Percentiles rank a stretch among this genome's conserved stretches.
Conservation (phyloP, 176 grass and related monocot genomes). For the Areca catechu region DNA sequence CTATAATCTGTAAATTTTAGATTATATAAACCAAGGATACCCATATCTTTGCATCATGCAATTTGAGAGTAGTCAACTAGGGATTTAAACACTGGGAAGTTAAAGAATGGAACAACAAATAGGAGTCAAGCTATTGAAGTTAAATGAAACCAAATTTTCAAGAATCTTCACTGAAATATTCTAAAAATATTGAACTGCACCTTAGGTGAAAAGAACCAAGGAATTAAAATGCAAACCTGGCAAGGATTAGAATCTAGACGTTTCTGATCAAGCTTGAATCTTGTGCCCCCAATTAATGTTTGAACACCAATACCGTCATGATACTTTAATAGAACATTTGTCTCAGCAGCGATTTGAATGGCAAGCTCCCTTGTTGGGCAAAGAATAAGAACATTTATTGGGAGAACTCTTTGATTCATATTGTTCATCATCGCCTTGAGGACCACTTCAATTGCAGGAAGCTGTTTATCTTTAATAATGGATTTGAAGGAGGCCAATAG, state of each 20-base stretch:
- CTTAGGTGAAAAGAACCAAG: background rate
- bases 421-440: slow-evolving; percentile 46
- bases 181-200: no score
- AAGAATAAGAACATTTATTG: slow-evolving; percentile 67
- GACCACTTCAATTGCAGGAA: slow-evolving; percentile 99
- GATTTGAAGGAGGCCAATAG: slow-evolving; percentile 5
- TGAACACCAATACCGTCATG: slow-evolving; percentile 86
- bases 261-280: slow-evolving; percentile 89
- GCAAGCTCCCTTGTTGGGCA: slow-evolving; percentile 90
- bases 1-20: slow-evolving; percentile 53
- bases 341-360: slow-evolving; percentile 83
- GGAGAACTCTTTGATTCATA: slow-evolving; percentile 60
- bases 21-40: no score
- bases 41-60: no score
- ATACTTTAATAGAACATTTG: slow-evolving; percentile 70
- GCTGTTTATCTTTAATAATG: slow-evolving; percentile 66
- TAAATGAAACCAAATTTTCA: no score
- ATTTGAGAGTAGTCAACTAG: no score
- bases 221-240: slow-evolving; percentile 43
- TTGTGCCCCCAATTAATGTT: slow-evolving; percentile 75
- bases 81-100: no score
- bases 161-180: no score
- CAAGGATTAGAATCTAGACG: slow-evolving; percentile 73
- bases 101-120: no score
- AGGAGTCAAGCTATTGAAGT: no score